These are phyloP conservation scores for Starmerella tilneyi DNA, from an alignment of 805 yeast species.

Conservation along the genomic window DNA sequence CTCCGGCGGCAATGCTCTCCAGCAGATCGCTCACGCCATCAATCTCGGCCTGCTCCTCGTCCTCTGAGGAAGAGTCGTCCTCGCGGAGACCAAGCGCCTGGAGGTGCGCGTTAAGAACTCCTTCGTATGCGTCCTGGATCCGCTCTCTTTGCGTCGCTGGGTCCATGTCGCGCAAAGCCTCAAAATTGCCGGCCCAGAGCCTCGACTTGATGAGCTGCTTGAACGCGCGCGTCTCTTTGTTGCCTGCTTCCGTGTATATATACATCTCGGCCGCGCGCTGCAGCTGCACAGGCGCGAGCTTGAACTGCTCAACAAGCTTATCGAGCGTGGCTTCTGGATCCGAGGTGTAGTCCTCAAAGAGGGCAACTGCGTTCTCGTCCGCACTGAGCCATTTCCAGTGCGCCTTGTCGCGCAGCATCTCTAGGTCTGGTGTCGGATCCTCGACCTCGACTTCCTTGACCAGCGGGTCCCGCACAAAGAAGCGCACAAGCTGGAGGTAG, in stretches of 20 bases:
- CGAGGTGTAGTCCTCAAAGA: constrained; percentile 12
- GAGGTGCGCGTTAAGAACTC: constrained; percentile 15
- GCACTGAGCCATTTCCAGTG: constrained; percentile 48
- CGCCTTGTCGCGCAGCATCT: constrained; percentile 74
- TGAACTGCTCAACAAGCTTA: constrained; percentile 35
- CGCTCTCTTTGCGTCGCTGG: constrained; percentile 63
- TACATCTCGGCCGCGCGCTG: constrained; percentile 69
- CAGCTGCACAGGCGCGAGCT: constrained; percentile 71
- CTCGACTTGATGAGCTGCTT: constrained; percentile 63
- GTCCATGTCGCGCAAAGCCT: constrained; percentile 62
- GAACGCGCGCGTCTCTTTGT: constrained; percentile 26
- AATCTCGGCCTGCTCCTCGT: constrained; percentile 12
- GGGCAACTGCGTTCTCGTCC: constrained; percentile 20
- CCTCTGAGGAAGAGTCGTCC: constrained; percentile 9
- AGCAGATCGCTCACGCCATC: background rate
- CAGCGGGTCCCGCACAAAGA: constrained; percentile 44
- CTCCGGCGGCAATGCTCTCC: background rate
- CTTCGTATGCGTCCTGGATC: constrained; percentile 55
- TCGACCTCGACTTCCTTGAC: constrained; percentile 76
- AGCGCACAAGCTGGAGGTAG: constrained; percentile 45
- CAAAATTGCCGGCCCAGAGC: constrained; percentile 66
- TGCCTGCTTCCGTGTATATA: constrained; percentile 35
- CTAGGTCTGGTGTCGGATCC: constrained; percentile 89
- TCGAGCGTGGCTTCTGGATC: constrained; percentile 34
- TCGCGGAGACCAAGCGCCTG: constrained; percentile 14